Evolutionary conservation across 2,329 filamentous ascomycete genomes (phyloP), one percentile per base, ranked within the genome.

Genomic region (Cladophialophora chaetospira): DNA sequence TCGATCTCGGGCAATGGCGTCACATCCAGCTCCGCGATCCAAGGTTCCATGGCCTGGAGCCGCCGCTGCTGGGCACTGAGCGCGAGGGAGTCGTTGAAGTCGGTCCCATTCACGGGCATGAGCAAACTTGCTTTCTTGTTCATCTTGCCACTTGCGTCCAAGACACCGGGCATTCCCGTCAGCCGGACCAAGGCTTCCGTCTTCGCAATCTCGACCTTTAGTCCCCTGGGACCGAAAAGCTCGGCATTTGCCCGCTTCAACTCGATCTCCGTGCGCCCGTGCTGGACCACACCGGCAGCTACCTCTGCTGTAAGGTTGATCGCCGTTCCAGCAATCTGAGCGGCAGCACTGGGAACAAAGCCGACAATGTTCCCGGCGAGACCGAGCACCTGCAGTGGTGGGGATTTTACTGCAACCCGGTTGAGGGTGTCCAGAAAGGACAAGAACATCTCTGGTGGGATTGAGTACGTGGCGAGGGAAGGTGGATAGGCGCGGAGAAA

Each of bases 371-470:
- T 65, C 1, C 68, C 66, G 11, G 67, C 68, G 13, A 55, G 63
- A 4, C 68, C 64, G 17, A 69, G 63, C 0, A 66, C 65, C 44
- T 68, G 62, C 31, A 70, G 59, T 6, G 68, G 67, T 3, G 68
- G 67, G 19, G 62, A 68, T 49, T 52, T 65, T 8, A 55, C 42
- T 28, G 67, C 61, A 9, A 61, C 57, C 23, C 66, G 63, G 46
- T 70, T 70, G 28, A 70, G 52, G 19, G 64, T 58, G 50, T 70
- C 67, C 21, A 69, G 50, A 48, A 69, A 68, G 5, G 13, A 31
- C n/a, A 68, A 47, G 46, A 70, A 59, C 8, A 26, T 25, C 10
- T 33, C 25, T 53, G 81, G 84, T 33, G 79, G 83, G 53, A 71
- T 77, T 46, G 81, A 81, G 61, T 75, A 82, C 19, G 69, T 8